These are phyloP conservation scores for Calonectria hongkongensis DNA, from an alignment of 2,329 filamentous ascomycete genomes.

Conservation along the genomic window DNA sequence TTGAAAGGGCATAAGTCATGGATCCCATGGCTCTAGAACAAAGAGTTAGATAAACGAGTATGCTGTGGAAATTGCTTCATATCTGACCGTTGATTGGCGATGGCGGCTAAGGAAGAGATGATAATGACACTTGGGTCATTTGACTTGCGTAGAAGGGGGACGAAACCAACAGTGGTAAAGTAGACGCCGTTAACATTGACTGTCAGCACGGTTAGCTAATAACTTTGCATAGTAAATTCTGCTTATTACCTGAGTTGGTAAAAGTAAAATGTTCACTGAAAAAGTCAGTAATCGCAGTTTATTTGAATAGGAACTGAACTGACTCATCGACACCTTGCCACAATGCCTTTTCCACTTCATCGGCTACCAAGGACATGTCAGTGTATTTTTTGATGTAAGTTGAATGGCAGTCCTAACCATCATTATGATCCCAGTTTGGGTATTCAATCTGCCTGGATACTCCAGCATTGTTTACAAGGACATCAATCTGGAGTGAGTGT, in stretches of 20 bases:
- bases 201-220: not conserved
- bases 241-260: not conserved
- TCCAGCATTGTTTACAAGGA: not conserved
- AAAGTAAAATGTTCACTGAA: not conserved
- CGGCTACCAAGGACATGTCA: not conserved
- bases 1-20: not conserved
- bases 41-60: not conserved
- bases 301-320: not conserved
- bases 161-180: not conserved
- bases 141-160: not conserved
- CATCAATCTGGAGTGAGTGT: not conserved
- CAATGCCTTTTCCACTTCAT: not conserved
- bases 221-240: not conserved
- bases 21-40: not conserved
- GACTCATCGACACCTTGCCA: not conserved
- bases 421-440: not conserved
- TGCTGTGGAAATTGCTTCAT: not conserved
- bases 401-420: not conserved
- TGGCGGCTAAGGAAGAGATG: not conserved
- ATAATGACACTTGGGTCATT: not conserved
- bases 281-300: not conserved
- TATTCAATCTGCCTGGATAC: not conserved
- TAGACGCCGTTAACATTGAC: not conserved
- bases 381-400: not conserved
- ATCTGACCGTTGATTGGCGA: not conserved